Base-by-base conservation (phyloP, 495 filamentous ascomycete genomes). In the Sporormia fimetaria region DNA sequence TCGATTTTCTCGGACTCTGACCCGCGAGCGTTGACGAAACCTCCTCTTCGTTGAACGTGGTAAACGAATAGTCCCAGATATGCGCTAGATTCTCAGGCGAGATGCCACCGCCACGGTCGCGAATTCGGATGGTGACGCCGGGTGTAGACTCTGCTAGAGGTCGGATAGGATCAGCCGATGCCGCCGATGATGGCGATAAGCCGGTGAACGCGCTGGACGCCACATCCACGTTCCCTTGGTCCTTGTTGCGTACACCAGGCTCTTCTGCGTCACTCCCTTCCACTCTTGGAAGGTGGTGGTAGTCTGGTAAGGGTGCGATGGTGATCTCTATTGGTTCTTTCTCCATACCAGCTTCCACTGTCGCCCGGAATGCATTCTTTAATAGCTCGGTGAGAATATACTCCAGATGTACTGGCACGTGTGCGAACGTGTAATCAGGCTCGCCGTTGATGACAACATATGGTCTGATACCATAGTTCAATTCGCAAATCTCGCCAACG, bases 61-160 rank as follows among this genome's bases (percentile, higher is more conserved):
- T 94, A 59, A 94, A 98, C 39, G 77, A 82, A 59, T 95, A 98
- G 21, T 82, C 84, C 87, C 87, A 98, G 26, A 98, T 87, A 42
- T 92, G 78, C 4, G 78, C 76, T 6, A 92, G 57, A 12, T 85
- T 75, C 9, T 84, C 82, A 0, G 87, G 83, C 0, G 73, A 68
- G 30, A 98, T 95, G 16, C 90, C 90, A 15, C 88, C 87, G 11
- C 90, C 90, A n/a, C 86, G 72, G 55, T 98, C 90, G 11, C 90
- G 76, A 53, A 98, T 94, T 7, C 90, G 75, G 51, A 98, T 93
- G 2, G 90, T 95, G 26, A 98, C 84, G 41, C 87, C 87, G 1
- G 84, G 86, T 0, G 80, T 78, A 25, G 67, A 68, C 25, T 47
- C 52, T 35, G 74, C 70, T 3, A 79, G 65, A 1, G 73, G 71